A percentile compares a stretch with the other conserved stretches of the same genome.
These are phyloP conservation scores for Silene uniflora DNA, from an alignment of 148 eudicot species.

Conservation along the genomic window DNA sequence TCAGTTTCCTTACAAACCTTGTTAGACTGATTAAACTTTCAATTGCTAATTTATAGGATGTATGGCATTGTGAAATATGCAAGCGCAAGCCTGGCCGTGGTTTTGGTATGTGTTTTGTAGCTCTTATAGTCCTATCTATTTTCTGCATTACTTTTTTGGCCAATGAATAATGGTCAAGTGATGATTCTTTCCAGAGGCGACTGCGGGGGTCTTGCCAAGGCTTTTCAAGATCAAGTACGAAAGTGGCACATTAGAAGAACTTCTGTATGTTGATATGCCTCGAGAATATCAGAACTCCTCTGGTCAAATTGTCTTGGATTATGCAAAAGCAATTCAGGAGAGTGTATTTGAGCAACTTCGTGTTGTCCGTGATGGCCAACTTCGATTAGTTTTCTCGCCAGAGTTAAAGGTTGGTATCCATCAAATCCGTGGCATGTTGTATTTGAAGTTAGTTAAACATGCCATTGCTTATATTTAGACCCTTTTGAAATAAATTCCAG, in stretches of 20 bases:
- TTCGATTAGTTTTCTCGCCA: conserved; percentile 80
- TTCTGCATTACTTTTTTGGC: neutral
- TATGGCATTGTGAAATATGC: conserved; percentile 98
- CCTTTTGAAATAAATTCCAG: conserved; percentile 29
- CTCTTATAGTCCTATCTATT: neutral
- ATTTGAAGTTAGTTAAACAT: conserved; percentile 5
- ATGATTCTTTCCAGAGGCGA: conserved; percentile 64
- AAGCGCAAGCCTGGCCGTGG: conserved; percentile 98
- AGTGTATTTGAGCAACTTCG: conserved; percentile 95
- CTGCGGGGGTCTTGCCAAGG: conserved; percentile 91
- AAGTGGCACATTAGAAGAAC: conserved; percentile 94
- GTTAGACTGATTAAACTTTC: neutral
- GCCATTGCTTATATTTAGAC: conserved; percentile 10
- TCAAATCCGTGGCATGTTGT: conserved; percentile 2
- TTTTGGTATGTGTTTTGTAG: conserved; percentile 58
- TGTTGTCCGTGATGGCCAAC: conserved; percentile 95
- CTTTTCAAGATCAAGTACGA: conserved; percentile 90
- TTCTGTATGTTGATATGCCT: conserved; percentile 92
- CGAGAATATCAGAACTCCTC: conserved; percentile 72
- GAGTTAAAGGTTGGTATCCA: conserved; percentile 68
- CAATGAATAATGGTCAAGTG: conserved; percentile 7
- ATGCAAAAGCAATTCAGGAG: conserved; percentile 92
- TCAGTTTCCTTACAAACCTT: neutral
- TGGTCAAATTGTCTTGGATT: conserved; percentile 86
- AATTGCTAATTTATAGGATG: conserved; percentile 51